phyloP scores from a whole-genome alignment of 176 grass and related monocot genomes.

The Leersia perrieri region DNA sequence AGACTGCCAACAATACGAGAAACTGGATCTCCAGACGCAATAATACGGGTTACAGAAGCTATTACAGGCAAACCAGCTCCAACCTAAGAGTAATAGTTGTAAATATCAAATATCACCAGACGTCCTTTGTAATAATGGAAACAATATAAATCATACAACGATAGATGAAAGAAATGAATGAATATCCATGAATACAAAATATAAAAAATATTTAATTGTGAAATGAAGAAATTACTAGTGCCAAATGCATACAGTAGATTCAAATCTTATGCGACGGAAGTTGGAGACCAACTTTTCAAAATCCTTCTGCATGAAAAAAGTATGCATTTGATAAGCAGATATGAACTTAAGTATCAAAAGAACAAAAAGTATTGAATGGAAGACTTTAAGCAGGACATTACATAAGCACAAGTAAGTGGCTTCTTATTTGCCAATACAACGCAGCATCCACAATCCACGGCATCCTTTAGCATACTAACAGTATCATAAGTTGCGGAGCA shows the following conservation, averaged over 20 bases:
- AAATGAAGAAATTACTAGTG: neutral
- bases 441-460: slow-evolving; percentile 55
- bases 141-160: neutral
- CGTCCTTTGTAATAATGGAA: slow-evolving; percentile 5
- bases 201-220: neutral
- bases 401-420: slow-evolving; percentile 74
- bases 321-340: slow-evolving; percentile 9
- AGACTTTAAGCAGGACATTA: slow-evolving; percentile 21
- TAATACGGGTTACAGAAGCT: slow-evolving; percentile 71
- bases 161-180: neutral
- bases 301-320: slow-evolving; percentile 61
- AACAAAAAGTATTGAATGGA: neutral
- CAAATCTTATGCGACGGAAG: slow-evolving; percentile 73
- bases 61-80: slow-evolving; percentile 94
- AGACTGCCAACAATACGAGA: slow-evolving; percentile 77
- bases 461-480: slow-evolving; percentile 56
- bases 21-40: slow-evolving; percentile 83
- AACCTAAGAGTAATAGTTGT: slow-evolving; percentile 57
- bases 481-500: slow-evolving; percentile 85
- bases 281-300: slow-evolving; percentile 69
- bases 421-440: slow-evolving; percentile 88
- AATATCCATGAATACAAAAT: neutral
- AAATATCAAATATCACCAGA: neutral
- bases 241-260: slow-evolving; percentile 81
- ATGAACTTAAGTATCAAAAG: neutral